phyloP scores from a whole-genome alignment of 2,329 filamentous ascomycete species.

The Epichloe typhina region DNA sequence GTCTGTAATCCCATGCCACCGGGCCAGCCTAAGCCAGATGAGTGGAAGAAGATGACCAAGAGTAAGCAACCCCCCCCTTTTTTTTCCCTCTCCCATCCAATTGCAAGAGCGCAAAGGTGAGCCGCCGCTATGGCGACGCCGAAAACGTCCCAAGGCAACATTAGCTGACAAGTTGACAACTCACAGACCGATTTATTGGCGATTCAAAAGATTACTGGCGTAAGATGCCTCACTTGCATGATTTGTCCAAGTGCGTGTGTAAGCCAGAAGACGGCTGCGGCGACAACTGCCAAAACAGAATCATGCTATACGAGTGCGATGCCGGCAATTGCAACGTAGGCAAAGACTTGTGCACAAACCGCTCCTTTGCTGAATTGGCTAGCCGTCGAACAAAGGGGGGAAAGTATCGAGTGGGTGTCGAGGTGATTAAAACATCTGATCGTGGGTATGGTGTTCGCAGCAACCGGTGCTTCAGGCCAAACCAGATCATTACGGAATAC shows the following conservation, averaged over 20 bases:
- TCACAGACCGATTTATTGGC: slow-evolving; percentile 73
- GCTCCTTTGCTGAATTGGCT: slow-evolving; percentile 70
- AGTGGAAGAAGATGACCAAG: slow-evolving; percentile 84
- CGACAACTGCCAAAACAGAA: slow-evolving; percentile 83
- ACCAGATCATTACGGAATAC: slow-evolving; percentile 97
- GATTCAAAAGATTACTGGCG: slow-evolving; percentile 72
- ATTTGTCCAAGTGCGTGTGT: slow-evolving; percentile 68
- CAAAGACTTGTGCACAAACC: slow-evolving; percentile 65
- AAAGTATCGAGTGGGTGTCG: slow-evolving; percentile 83
- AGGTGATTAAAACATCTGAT: slow-evolving; percentile 82
- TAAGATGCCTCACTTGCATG: slow-evolving; percentile 59
- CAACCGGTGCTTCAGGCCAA: slow-evolving; percentile 72
- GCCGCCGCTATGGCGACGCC: neutral
- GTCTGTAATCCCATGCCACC: slow-evolving; percentile 77
- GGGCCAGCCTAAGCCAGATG: slow-evolving; percentile 80
- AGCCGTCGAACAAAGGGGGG: slow-evolving; percentile 69
- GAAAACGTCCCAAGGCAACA: neutral
- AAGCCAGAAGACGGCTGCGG: slow-evolving; percentile 66
- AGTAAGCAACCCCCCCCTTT: slow-evolving; percentile 37
- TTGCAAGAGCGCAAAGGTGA: neutral
- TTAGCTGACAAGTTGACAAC: neutral
- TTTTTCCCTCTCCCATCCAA: neutral
- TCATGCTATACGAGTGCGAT: slow-evolving; percentile 97
- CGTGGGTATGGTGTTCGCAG: slow-evolving; percentile 85
- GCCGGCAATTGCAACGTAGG: slow-evolving; percentile 74